Evolutionary conservation across 352 stramenopile genomes (phyloP).

Genomic region (Pythium dissimile): DNA sequence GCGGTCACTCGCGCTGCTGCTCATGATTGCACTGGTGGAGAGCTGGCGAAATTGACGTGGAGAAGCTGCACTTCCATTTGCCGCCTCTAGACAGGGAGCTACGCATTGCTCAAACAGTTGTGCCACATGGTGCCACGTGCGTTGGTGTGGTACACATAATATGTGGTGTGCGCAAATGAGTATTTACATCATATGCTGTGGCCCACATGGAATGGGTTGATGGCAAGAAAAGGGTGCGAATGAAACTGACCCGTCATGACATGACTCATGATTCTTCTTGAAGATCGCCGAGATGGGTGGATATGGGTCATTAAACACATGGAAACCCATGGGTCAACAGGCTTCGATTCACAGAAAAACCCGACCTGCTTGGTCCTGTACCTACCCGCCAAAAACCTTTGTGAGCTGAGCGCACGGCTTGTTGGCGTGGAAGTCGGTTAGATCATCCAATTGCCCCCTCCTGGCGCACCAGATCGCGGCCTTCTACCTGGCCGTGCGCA

Average conservation of each 20-base stretch:
- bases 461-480: not conserved
- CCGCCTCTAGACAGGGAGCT: not conserved
- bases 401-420: not conserved
- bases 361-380: not conserved
- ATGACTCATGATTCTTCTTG: no score
- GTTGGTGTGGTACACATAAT: conserved; percentile 4
- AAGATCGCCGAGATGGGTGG: no score
- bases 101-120: conserved; percentile 17
- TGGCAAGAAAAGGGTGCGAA: no score
- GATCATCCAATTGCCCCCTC: not conserved
- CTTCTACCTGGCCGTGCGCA: not conserved
- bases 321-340: no score
- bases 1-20: conserved; percentile 6
- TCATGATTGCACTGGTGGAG: conserved; percentile 1
- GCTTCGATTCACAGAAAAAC: no score
- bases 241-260: no score
- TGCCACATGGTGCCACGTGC: conserved; percentile 1
- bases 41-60: no score
- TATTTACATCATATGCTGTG: not conserved
- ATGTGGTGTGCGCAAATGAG: not conserved
- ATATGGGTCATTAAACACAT: no score
- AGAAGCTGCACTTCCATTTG: no score
- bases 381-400: not conserved
- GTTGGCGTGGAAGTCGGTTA: conserved; percentile 10
- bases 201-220: no score